Evolutionary conservation across 345 rosid species (phyloP).

Genomic region (Ceriops tagal): DNA sequence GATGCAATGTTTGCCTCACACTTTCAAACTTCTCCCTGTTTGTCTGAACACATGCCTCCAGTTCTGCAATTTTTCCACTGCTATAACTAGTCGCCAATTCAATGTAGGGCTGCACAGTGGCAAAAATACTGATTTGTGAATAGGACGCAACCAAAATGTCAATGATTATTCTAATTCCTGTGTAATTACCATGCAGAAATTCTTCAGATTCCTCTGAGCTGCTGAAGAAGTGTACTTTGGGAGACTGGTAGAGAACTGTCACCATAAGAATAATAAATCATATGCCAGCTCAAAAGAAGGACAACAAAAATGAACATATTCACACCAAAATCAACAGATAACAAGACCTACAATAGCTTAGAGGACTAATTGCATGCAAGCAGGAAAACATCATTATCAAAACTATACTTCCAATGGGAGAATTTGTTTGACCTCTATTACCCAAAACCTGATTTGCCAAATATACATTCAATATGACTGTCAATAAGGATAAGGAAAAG

Average conservation of each 20-base stretch:
- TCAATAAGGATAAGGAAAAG: conserved; percentile 5
- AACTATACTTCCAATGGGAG: neutral
- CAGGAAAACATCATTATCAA: neutral
- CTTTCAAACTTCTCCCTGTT: conserved; percentile 55
- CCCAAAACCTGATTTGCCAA: conserved; percentile 3
- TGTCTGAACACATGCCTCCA: conserved; percentile 52
- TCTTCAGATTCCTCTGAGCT: conserved; percentile 82
- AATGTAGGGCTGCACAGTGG: conserved; percentile 51
- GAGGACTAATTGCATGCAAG: neutral
- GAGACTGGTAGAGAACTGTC: conserved; percentile 65
- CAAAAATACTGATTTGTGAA: conserved; percentile 2
- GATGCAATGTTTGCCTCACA: conserved; percentile 38
- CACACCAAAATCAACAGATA: neutral
- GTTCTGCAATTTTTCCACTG: conserved; percentile 57
- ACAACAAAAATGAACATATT: conserved; percentile 2
- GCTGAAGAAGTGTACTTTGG: conserved; percentile 81
- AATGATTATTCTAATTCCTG: no score
- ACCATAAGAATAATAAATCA: conserved; percentile 22
- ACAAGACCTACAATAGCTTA: neutral
- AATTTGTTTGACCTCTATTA: neutral
- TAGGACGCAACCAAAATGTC: neutral
- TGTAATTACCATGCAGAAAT: conserved; percentile 49
- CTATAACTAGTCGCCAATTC: conserved; percentile 65
- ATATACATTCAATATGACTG: neutral
- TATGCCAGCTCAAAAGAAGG: conserved; percentile 9